Evolutionary conservation across 2,329 filamentous ascomycete genomes (phyloP), one percentile per base, ranked within the genome.

Genomic region (Ceratocystiopsis brevicomis): DNA sequence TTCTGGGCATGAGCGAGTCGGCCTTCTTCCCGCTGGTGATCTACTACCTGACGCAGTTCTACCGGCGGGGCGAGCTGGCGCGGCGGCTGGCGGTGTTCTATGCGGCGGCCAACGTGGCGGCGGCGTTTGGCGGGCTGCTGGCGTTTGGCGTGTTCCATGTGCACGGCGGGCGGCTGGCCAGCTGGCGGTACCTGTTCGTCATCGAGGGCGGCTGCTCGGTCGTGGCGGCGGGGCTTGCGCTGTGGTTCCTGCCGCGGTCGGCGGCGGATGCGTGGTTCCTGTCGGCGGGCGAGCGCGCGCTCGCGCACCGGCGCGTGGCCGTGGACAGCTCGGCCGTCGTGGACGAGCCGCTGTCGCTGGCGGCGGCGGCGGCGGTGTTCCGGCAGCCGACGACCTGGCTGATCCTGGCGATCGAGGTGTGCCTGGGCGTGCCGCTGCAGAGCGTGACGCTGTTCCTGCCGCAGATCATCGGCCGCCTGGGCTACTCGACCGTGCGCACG

Each of bases 301-400:
- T 86, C 0, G 81, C 81, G 4, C 78, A 74, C 52, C 72, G 76
- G 52, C 76, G 81, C n/a, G 81, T 86, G 48, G 77, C 80, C 48
- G 68, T 83, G 42, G 82, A 88, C 55, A 79, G 73, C 8, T 84
- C 78, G 3, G 73, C 78, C 0, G 62, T 65, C 15, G 70, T 74
- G 21, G 62, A 66, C 35, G 68, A 74, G 52, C 54, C 64, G 47
- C 69, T 74, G 53, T 61, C 63, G 49, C 56, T 73, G 19, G 57
- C 54, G 16, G 69, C 74, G 3, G 60, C 69, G 0, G 57, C 73
- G 16, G 59, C 61, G 41, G 65, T 75, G 48, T 71, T 76, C 55
- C 60, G 52, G 39, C 56, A 65, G 39, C 68, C 69, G 3, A 62
- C 62, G 3, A 65, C 64, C 4, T 71, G 63, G 48, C 58, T 55